A percentile compares a stretch with the other conserved stretches of the same genome.
Conservation (phyloP, 768 basidiomycete genomes). For the Serendipita sp. region DNA sequence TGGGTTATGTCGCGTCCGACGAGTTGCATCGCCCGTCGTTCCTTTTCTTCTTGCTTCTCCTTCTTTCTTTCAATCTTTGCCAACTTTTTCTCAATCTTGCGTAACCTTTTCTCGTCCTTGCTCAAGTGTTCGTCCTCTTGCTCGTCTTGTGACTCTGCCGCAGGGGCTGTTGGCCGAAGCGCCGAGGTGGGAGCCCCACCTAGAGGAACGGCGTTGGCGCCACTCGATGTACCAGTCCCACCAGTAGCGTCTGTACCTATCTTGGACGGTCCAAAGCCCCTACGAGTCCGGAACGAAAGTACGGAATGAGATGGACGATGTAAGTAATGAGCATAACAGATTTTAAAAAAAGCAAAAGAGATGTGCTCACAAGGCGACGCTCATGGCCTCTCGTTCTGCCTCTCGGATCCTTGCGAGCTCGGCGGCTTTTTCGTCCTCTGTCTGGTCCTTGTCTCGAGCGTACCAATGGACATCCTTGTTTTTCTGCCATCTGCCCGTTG, state of each 20-base stretch:
- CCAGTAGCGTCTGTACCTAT: slow-evolving; percentile 12
- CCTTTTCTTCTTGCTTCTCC: slow-evolving; percentile 9
- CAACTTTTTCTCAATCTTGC: slow-evolving; percentile 25
- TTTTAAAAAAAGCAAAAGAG: neutral
- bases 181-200: slow-evolving; percentile 14
- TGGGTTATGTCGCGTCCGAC: neutral
- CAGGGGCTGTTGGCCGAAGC: slow-evolving; percentile 17
- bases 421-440: slow-evolving; percentile 36
- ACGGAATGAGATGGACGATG: slow-evolving; percentile 59
- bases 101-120: slow-evolving; percentile 43
- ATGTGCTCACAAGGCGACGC: slow-evolving; percentile 51
- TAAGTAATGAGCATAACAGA: neutral
- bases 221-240: slow-evolving; percentile 11
- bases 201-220: slow-evolving; percentile 19
- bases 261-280: slow-evolving; percentile 4
- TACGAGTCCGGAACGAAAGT: too few species aligned
- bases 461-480: slow-evolving; percentile 98
- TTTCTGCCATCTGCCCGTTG: slow-evolving; percentile 93
- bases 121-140: slow-evolving; percentile 28
- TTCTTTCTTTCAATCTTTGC: slow-evolving; percentile 6
- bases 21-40: slow-evolving; percentile 18
- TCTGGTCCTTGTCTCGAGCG: slow-evolving; percentile 36
- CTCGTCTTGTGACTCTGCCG: slow-evolving; percentile 26
- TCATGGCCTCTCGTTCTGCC: slow-evolving; percentile 74
- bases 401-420: slow-evolving; percentile 77